phyloP scores from a whole-genome alignment of 306 rosid genomes.

The Pyrus bretschneideri region DNA sequence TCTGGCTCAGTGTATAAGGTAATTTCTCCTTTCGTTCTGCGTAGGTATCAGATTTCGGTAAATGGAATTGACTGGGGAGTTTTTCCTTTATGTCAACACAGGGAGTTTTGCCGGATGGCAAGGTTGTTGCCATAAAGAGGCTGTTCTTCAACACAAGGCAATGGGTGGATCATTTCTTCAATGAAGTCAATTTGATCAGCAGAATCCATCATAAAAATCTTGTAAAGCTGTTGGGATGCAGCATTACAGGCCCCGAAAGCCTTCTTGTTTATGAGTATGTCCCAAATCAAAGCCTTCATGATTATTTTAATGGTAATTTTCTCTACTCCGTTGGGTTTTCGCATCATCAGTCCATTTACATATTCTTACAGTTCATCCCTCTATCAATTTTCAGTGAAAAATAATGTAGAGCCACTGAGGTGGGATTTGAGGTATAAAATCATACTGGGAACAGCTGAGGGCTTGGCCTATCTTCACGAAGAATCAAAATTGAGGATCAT shows the following conservation, averaged over 20 bases:
- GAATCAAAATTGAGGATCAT: constrained; percentile 51
- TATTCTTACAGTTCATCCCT: not conserved
- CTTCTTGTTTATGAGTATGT: constrained; percentile 67
- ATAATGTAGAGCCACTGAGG: constrained; percentile 4
- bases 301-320: constrained; percentile 45
- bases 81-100: constrained; percentile 3
- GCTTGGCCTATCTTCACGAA: constrained; percentile 60
- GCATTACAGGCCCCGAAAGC: constrained; percentile 76
- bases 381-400: constrained; percentile 11
- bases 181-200: constrained; percentile 42
- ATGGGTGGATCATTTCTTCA: constrained; percentile 46
- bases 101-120: constrained; percentile 36
- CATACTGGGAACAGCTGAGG: constrained; percentile 52
- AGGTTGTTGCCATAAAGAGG: constrained; percentile 41
- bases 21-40: not conserved
- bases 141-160: constrained; percentile 49
- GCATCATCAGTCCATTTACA: not conserved
- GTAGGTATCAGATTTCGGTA: not conserved
- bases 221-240: constrained; percentile 55
- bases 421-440: constrained; percentile 34
- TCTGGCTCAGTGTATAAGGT: constrained; percentile 77
- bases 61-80: not conserved
- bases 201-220: constrained; percentile 39
- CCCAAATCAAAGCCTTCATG: constrained; percentile 51
- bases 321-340: not conserved